A percentile compares a stretch with the other conserved stretches of the same genome.
Conservation (phyloP, 805 yeast species). For the Saccharomycopsis fermentans region DNA sequence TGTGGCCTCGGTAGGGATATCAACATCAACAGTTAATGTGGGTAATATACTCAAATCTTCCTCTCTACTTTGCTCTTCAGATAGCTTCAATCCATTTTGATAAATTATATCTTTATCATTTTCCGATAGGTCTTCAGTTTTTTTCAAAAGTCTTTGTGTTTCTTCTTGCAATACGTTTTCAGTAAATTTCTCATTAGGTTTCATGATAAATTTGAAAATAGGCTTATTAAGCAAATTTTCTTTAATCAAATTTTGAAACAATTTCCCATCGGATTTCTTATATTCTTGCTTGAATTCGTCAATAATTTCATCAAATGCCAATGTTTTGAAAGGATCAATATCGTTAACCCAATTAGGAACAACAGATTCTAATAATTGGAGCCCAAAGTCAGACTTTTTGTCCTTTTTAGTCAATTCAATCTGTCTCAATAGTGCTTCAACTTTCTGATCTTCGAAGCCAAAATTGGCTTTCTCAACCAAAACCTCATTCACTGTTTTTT, state of each 20-base stretch:
- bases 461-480: conserved; percentile 33
- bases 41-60: conserved; percentile 80
- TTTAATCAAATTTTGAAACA: conserved; percentile 53
- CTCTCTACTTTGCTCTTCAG: conserved; percentile 50
- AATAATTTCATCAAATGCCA: conserved; percentile 57
- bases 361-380: conserved; percentile 60
- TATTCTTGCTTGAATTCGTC: conserved; percentile 53
- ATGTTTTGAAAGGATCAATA: conserved; percentile 59
- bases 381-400: conserved; percentile 84
- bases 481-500: conserved; percentile 36
- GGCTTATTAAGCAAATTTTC: conserved; percentile 44
- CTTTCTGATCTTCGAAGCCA: conserved; percentile 46
- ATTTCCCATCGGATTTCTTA: conserved; percentile 35
- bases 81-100: conserved; percentile 49
- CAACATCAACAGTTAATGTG: conserved; percentile 52
- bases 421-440: conserved; percentile 86
- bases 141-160: conserved; percentile 34
- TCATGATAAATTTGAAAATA: conserved; percentile 64
- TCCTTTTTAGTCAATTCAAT: conserved; percentile 75
- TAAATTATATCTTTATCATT: conserved; percentile 49
- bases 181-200: conserved; percentile 53
- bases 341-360: conserved; percentile 83
- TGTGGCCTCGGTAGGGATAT: conserved; percentile 54
- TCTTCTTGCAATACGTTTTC: conserved; percentile 47
- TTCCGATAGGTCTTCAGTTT: conserved; percentile 36